Conservation (phyloP, 1,284 basidiomycete genomes). For the Cutaneotrichosporon spelunceum region DNA sequence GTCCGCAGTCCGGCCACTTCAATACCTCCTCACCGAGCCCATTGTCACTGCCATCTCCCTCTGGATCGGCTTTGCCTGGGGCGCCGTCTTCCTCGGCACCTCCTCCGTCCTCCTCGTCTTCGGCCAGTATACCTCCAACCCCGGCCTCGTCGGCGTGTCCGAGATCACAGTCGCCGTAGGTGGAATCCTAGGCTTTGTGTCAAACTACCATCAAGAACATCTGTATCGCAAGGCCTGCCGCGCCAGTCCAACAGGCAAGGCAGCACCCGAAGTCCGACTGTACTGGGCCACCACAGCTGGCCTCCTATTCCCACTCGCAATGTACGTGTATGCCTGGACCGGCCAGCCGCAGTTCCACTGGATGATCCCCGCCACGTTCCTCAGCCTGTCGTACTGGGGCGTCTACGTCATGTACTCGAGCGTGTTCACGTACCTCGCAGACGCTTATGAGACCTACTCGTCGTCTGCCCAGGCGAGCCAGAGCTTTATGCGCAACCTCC, state of each 20-base stretch:
- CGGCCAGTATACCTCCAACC: conserved; percentile 39
- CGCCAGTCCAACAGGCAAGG: conserved; percentile 40
- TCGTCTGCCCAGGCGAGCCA: conserved; percentile 52
- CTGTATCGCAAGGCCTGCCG: conserved; percentile 35
- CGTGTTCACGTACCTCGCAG: conserved; percentile 46
- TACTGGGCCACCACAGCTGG: conserved; percentile 51
- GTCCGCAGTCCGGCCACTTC: conserved; percentile 42
- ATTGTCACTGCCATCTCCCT: conserved; percentile 52
- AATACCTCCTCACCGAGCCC: conserved; percentile 52
- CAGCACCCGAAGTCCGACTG: conserved; percentile 54
- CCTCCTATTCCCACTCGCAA: conserved; percentile 45
- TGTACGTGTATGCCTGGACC: conserved; percentile 46
- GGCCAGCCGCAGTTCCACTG: conserved; percentile 38
- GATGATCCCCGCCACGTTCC: conserved; percentile 38
- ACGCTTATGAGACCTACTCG: conserved; percentile 49
- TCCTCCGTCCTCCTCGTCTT: conserved; percentile 41
- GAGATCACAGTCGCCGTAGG: conserved; percentile 51
- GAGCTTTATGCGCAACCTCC: conserved; percentile 45
- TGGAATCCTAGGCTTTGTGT: conserved; percentile 66
- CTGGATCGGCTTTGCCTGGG: conserved; percentile 54
- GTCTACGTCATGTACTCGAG: conserved; percentile 44
- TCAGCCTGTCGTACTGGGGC: conserved; percentile 37
- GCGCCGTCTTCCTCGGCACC: conserved; percentile 41
- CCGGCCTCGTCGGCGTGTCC: conserved; percentile 45
- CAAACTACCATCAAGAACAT: conserved; percentile 56